Base-by-base conservation (phyloP, 768 basidiomycete genomes). In the Coprinopsis cinerea region DNA sequence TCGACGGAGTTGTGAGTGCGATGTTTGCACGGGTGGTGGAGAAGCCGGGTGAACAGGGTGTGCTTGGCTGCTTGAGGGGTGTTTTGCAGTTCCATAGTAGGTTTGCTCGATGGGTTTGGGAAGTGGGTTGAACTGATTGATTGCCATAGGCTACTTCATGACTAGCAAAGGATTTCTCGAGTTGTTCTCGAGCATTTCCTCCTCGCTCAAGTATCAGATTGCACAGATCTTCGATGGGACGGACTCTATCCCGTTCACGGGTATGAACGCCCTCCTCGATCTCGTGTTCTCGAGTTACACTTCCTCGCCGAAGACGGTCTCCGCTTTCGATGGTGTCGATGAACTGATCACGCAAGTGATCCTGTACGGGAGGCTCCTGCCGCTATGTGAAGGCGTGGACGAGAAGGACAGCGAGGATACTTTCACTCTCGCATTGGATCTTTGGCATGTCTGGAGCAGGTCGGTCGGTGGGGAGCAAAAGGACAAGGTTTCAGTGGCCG, bases 361-460 rank as follows among this genome's bases (percentile, higher is more conserved):
- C 55, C 53, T 78, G 6, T 68, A 77, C 18, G 76, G 68, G 1
- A 70, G 75, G 57, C 61, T 85, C 25, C 44, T 79, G 2, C 75
- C 81, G 1, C 58, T 57, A 7, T 66, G 65, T 42, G 55, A 55
- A 18, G 45, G 60, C 1, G 49, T 59, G 15, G 64, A 59, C 9
- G 55, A 56, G 4, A 49, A 34, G 3, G 48, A 50, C 0, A 23
- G 47, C 23, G 55, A 55, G n/a, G 28, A 49, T 24, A 54, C 52
- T 30, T 67, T 70, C 35, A 34, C n/a, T 0, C 37, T 48, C 4
- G 70, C 72, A 11, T 57, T 54, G 32, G 54, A 61, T 2, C 54
- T 75, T 18, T 77, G 75, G 74, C 50, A 56, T 27, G 25, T 20
- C 18, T 45, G 44, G 11, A 48, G 53, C 32, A 68, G 67, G 67